Evolutionary conservation across 257 asterid species (phyloP).

Genomic region (Linderniella brevidens): DNA sequence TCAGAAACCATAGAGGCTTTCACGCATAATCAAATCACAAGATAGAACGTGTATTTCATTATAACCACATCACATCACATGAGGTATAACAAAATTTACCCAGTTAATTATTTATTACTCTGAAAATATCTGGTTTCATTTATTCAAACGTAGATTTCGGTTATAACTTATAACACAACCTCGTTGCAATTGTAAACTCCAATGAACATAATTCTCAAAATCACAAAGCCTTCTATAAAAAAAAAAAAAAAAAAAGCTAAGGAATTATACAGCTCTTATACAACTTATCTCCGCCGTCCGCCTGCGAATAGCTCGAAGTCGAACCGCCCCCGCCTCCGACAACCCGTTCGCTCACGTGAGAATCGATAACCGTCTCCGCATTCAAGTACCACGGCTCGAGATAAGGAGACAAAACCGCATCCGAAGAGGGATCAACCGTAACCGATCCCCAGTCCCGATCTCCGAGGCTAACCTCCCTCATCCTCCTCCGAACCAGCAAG

Average conservation of each 20-base stretch:
- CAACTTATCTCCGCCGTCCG: slow-evolving; percentile 71
- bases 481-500: slow-evolving; percentile 53
- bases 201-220: too few species aligned
- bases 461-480: slow-evolving; percentile 55
- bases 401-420: slow-evolving; percentile 21
- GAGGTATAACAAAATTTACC: too few species aligned
- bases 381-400: slow-evolving; percentile 82
- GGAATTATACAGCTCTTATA: slow-evolving; percentile 41
- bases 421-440: slow-evolving; percentile 36
- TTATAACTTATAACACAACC: too few species aligned
- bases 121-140: too few species aligned
- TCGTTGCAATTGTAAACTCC: too few species aligned
- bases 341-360: slow-evolving; percentile 24
- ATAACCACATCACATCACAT: too few species aligned
- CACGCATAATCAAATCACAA: too few species aligned
- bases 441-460: slow-evolving; percentile 81
- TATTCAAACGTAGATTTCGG: too few species aligned
- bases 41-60: too few species aligned
- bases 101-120: too few species aligned
- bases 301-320: slow-evolving; percentile 36
- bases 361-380: slow-evolving; percentile 32
- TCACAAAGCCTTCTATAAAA: too few species aligned
- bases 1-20: too few species aligned
- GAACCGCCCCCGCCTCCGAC: slow-evolving; percentile 11
- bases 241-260: slow-evolving; percentile 5